Evolutionary conservation across 441 rosid genomes (phyloP), one percentile per base, ranked within the genome.

Genomic region (Populus trichocarpa): DNA sequence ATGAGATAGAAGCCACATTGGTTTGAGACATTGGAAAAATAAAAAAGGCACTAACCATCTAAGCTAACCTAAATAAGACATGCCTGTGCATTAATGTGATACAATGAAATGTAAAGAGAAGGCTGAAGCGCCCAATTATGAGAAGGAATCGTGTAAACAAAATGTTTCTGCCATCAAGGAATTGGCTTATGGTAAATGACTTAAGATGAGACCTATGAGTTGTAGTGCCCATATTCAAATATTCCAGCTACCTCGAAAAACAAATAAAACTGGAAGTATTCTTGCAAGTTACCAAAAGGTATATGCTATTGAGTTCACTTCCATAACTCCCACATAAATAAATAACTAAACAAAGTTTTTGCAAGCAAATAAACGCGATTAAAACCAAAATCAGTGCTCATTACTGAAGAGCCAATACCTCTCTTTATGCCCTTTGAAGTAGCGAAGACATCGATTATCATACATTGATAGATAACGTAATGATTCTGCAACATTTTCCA

Each of bases 391-490:
- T 69, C 33, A 20, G 57, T 40, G 18, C 69, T 22, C 14, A 40
- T 32, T 53, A 73, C 22, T 4, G n/a, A 74, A 74, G 30, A 46
- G 32, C 67, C 72, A 80, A 67, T 63, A 92, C 99, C 97, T 96
- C 83, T 94, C 94, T 80, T 89, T 92, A 83, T 96, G 99, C 28
- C 99, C 99, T 86, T 94, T 96, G 83, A 96, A 96, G 85, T 96
- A 94, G 76, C 97, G 99, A 75, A 96, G 97, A 82, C 91, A 87
- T 79, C 98, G 87, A 75, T 96, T 96, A 85, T 96, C 99, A 59
- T 91, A 92, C 97, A 96, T 91, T 11, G 99, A 96, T 57, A 94
- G 86, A 87, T 94, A 94, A 79, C 97, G 87, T 76, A 96, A 74
- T 33, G 97, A 88, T 78, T 96, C 98, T 94, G 92, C 73, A 73